A percentile compares a stretch with the other conserved stretches of the same genome.
These are phyloP conservation scores for Chrysanthemum lavandulifolium DNA, from an alignment of 129 eudicot species.

Conservation along the genomic window DNA sequence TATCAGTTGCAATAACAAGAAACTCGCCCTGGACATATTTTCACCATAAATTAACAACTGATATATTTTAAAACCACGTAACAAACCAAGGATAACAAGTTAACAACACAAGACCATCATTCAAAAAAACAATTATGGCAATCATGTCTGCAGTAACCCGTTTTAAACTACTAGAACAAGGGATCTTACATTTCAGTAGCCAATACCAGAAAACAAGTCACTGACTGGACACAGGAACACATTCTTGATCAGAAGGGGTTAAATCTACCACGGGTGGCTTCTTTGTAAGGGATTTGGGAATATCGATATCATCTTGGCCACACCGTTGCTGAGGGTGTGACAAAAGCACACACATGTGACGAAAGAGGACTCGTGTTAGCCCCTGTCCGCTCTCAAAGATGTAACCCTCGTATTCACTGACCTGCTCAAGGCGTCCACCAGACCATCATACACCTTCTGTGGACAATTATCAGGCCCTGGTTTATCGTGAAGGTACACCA, in stretches of 20 bases:
- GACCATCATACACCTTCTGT: constrained; percentile 88
- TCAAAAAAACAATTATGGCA: background rate
- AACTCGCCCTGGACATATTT: too few relatives aligned
- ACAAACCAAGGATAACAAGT: background rate
- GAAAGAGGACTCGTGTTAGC: constrained; percentile 64
- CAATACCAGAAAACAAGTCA: constrained; percentile 24
- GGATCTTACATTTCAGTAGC: background rate
- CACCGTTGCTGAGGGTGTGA: constrained; percentile 96
- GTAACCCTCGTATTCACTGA: constrained; percentile 89
- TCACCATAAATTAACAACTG: too few relatives aligned
- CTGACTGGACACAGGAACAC: constrained; percentile 51
- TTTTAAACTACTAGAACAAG: background rate
- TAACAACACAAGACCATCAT: constrained; percentile 8
- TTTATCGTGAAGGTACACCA: constrained; percentile 84
- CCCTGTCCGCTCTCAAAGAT: constrained; percentile 95
- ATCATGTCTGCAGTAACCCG: constrained; percentile 12
- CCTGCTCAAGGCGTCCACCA: constrained; percentile 90
- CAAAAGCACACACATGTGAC: constrained; percentile 70
- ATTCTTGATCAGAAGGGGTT: constrained; percentile 48
- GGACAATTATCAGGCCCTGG: constrained; percentile 97
- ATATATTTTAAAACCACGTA: too few relatives aligned
- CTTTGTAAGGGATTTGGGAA: constrained; percentile 76
- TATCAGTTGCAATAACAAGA: too few relatives aligned
- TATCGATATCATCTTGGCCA: constrained; percentile 72
- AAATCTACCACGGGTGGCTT: constrained; percentile 50